Conservation (phyloP, 1,284 basidiomycete species). For the Volvariella volvacea region DNA sequence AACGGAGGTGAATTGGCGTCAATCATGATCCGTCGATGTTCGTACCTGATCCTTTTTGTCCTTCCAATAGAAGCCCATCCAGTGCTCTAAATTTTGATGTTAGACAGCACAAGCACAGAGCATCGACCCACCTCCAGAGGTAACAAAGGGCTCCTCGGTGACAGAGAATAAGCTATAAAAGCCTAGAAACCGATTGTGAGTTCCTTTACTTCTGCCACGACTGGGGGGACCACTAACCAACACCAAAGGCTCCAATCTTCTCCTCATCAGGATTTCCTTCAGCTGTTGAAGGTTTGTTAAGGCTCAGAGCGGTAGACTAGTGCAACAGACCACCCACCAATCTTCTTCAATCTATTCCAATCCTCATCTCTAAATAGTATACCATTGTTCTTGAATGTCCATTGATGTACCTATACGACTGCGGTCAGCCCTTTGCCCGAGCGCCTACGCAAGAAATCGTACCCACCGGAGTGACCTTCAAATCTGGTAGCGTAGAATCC, state of each 20-base stretch:
- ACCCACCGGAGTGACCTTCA: conserved; percentile 46
- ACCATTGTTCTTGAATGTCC: conserved; percentile 88
- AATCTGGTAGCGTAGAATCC: conserved; percentile 38
- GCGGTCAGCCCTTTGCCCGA: background rate
- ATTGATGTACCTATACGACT: conserved; percentile 56
- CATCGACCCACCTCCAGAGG: conserved; percentile 64
- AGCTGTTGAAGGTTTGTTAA: conserved; percentile 34
- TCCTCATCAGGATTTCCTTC: conserved; percentile 81
- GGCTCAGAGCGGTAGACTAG: background rate
- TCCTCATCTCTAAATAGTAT: conserved; percentile 77
- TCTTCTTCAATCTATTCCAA: conserved; percentile 86
- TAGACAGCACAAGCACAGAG: background rate
- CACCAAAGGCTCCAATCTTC: conserved; percentile 84
- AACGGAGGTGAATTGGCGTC: background rate
- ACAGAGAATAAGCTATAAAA: conserved; percentile 80
- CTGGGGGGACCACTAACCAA: conserved; percentile 52
- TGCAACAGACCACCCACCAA: conserved; percentile 40
- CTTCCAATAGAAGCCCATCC: conserved; percentile 99
- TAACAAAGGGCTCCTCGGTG: conserved; percentile 92
- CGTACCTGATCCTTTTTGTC: conserved; percentile 77
- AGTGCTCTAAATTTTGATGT: conserved; percentile 47
- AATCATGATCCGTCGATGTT: background rate
- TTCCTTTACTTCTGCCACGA: background rate
- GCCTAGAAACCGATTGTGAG: conserved; percentile 30
- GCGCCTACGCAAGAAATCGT: background rate